A percentile compares a stretch with the other conserved stretches of the same genome.
These are phyloP conservation scores for Kandelia obovata DNA, from an alignment of 345 rosid genomes.

Conservation along the genomic window DNA sequence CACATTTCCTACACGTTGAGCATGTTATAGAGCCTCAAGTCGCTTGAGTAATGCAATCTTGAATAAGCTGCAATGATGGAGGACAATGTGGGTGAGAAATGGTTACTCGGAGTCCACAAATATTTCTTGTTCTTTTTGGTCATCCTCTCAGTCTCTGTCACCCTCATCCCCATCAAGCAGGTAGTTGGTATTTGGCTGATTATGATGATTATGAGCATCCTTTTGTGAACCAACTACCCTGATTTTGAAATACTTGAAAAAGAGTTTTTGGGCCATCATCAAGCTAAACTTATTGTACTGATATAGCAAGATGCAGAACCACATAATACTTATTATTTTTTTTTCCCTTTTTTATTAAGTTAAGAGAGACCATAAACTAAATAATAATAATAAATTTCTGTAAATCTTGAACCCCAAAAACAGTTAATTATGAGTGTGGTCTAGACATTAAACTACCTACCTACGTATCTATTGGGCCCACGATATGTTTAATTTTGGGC, in stretches of 20 bases:
- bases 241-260: neutral
- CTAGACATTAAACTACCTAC: neutral
- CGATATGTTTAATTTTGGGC: slow-evolving; percentile 2
- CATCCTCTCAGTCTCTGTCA: slow-evolving; percentile 13
- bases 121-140: neutral
- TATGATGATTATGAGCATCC: neutral
- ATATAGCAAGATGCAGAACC: no score
- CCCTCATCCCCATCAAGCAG: slow-evolving; percentile 18
- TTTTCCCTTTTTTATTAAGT: no score
- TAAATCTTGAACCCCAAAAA: no score
- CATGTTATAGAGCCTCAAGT: no score
- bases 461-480: slow-evolving; percentile 12
- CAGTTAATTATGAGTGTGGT: slow-evolving; percentile 1
- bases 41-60: no score
- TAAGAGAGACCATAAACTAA: no score
- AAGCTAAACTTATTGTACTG: no score
- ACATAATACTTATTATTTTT: neutral
- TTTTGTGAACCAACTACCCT: slow-evolving; percentile 16
- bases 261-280: no score
- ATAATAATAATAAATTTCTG: no score
- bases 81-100: neutral
- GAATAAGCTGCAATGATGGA: neutral
- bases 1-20: no score
- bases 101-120: neutral
- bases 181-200: slow-evolving; percentile 23